Evolutionary conservation across 768 basidiomycete genomes (phyloP).

Genomic region (Mrakia blollopis): DNA sequence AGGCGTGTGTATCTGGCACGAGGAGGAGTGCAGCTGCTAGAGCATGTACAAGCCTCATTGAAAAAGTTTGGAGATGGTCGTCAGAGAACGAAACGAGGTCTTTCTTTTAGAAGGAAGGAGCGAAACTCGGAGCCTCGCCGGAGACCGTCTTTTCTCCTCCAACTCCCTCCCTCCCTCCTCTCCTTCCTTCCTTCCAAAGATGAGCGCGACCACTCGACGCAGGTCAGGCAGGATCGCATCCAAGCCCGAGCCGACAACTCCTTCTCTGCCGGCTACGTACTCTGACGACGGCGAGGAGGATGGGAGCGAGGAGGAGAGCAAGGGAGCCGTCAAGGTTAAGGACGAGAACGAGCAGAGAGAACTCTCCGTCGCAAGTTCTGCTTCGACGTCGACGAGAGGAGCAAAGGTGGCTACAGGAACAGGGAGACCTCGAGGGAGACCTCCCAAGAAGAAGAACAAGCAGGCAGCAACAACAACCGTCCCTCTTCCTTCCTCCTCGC

Average conservation of each 20-base stretch:
- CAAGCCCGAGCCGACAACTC: neutral
- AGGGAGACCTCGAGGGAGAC: neutral
- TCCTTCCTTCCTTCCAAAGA: too few relatives aligned
- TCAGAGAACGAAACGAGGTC: neutral
- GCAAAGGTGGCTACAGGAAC: neutral
- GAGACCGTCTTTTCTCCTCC: neutral
- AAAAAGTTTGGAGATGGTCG: neutral
- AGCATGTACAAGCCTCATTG: neutral
- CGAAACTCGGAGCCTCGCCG: neutral
- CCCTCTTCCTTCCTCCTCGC: neutral
- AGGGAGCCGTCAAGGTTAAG: too few relatives aligned
- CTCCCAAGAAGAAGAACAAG: constrained; percentile 2
- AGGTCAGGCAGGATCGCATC: neutral
- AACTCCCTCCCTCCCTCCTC: neutral
- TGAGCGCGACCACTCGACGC: neutral
- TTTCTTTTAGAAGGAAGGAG: neutral
- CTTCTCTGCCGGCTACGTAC: neutral
- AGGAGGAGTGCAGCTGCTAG: neutral
- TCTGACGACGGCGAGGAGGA: neutral
- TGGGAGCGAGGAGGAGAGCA: neutral
- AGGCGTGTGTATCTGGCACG: neutral
- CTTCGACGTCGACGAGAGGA: neutral
- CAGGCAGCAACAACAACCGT: neutral
- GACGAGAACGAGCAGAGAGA: neutral
- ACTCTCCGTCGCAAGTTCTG: neutral